A percentile compares a stretch with the other conserved stretches of the same genome.
phyloP scores from a whole-genome alignment of 495 filamentous ascomycete species.

The Usnea hakonensis region DNA sequence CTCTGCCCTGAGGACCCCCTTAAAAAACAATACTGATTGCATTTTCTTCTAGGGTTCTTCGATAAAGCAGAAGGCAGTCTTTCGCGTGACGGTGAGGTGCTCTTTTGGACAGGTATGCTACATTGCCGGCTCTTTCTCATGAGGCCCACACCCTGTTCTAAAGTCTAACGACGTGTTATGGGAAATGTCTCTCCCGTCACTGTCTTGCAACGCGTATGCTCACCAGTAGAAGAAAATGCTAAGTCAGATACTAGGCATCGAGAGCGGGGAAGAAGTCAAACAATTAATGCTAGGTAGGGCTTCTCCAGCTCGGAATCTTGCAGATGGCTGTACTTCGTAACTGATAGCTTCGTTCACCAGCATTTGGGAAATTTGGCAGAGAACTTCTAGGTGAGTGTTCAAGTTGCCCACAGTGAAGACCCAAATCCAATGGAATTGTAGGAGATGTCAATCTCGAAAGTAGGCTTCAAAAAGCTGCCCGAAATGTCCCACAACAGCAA shows the following conservation, averaged over 20 bases:
- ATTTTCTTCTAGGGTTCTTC: constrained; percentile 56
- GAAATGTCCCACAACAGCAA: constrained; percentile 47
- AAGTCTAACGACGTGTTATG: not conserved
- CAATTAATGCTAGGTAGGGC: constrained; percentile 60
- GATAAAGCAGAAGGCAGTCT: constrained; percentile 94
- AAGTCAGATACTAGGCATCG: constrained; percentile 42
- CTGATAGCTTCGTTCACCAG: not conserved
- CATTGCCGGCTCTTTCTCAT: not conserved
- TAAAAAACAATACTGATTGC: not conserved
- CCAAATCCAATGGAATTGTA: not conserved
- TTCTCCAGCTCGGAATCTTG: not conserved
- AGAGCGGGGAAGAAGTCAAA: constrained; percentile 75
- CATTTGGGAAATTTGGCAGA: constrained; percentile 75
- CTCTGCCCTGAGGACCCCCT: not conserved
- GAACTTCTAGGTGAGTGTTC: constrained; percentile 70
- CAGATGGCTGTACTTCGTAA: not conserved
- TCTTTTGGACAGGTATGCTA: constrained; percentile 77
- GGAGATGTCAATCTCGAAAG: constrained; percentile 69
- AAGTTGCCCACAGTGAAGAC: not conserved
- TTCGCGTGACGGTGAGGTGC: constrained; percentile 72
- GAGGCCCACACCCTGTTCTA: not conserved
- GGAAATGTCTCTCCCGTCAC: not conserved
- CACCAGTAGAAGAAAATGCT: not conserved
- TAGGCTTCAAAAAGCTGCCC: constrained; percentile 68
- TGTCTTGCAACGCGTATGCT: not conserved